These are phyloP conservation scores for Pseudognaphalium luteoalbum DNA, from an alignment of 129 eudicot genomes.

Conservation along the genomic window DNA sequence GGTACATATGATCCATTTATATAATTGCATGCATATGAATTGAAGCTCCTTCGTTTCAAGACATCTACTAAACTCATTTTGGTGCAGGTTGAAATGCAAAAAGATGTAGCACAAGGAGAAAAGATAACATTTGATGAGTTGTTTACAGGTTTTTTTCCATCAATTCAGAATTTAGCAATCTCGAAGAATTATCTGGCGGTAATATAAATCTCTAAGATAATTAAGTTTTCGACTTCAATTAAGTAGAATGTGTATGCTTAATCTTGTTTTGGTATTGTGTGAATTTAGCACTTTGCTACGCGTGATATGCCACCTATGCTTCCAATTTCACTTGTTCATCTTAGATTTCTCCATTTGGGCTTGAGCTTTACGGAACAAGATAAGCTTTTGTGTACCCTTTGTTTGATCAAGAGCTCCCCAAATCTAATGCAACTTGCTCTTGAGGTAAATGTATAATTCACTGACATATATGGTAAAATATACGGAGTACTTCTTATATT, in stretches of 20 bases:
- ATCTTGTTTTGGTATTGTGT: background rate
- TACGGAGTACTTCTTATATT: too few relatives aligned
- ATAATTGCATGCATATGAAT: too few relatives aligned
- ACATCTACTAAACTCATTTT: too few relatives aligned
- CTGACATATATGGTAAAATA: background rate
- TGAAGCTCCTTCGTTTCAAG: too few relatives aligned
- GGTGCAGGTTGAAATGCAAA: background rate
- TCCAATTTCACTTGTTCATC: background rate
- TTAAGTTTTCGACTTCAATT: too few relatives aligned
- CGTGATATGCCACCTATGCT: background rate
- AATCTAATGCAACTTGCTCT: background rate
- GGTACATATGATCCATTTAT: too few relatives aligned
- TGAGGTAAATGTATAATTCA: background rate
- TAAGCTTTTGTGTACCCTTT: background rate
- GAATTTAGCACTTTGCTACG: background rate
- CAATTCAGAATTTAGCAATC: background rate
- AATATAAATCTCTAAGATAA: background rate
- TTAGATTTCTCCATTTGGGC: background rate
- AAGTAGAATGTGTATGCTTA: background rate
- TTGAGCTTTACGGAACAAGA: constrained; percentile 1
- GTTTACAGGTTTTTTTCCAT: background rate
- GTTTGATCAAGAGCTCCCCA: constrained; percentile 5
- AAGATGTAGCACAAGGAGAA: background rate
- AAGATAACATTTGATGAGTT: background rate
- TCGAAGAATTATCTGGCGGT: background rate